Evolutionary conservation across 2,329 filamentous ascomycete species (phyloP), one percentile per base, ranked within the genome.

Genomic region (Colletotrichum sp.): DNA sequence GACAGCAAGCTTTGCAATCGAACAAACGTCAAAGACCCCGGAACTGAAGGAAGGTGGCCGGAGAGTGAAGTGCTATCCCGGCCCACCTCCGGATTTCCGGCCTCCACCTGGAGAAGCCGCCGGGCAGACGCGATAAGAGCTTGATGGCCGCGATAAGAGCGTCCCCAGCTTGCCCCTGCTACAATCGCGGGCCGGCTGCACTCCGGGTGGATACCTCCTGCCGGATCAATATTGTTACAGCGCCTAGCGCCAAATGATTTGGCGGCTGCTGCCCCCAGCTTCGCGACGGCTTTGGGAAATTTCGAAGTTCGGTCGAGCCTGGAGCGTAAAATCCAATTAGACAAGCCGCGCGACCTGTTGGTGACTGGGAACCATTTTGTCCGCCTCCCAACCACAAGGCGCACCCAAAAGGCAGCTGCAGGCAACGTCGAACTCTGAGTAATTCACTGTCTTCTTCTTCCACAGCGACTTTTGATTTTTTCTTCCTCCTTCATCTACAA

Each of bases 171-270:
- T 26, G 52, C 34, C 68, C 68, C 57, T 70, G 34, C 34, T 26
- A 2, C n/a, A 36, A 59, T 60, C 24, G 57, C 67, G 71, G 75
- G 39, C 75, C 71, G 72, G 52, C 9, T 13, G 60, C 13, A 12
- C 66, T 77, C 71, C 67, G 75, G 32, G 71, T 64, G 68, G 66
- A 13, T 16, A 49, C 8, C 44, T 78, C 72, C 30, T 49, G 39
- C 49, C 83, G 85, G 84, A 84, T 78, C n/a, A 85, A 80, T 63
- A 63, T 84, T 87, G 8, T 82, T 83, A 74, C 85, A 65, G 2
- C 13, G 3, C 82, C 84, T 87, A 87, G 86, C 86, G 85, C 77
- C 73, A 78, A 81, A 84, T 82, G 85, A 82, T 83, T 87, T 86
- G 85, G 85, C 79, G 82, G 81, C 84, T 64, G 78, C 78, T 82